Evolutionary conservation across 1,284 basidiomycete genomes (phyloP), one percentile per base, ranked within the genome.

Genomic region (Papiliotrema nemorosa): DNA sequence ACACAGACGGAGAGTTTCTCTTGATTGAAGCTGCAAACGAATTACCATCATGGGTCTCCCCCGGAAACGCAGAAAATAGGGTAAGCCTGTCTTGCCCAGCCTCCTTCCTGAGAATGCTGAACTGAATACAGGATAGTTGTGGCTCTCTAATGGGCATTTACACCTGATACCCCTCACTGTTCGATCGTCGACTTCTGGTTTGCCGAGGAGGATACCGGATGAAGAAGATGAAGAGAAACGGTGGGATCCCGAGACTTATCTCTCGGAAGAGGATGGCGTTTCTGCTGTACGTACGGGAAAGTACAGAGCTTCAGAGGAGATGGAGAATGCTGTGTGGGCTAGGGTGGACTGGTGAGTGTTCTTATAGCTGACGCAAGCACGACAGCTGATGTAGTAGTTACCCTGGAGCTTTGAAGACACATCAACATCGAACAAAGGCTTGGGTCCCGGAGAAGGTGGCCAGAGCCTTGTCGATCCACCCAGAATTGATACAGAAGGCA

Each of bases 1-100:
- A 97, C 74, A 85, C 87, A 3, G 94, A 99, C 71, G 96, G 96
- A 26, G 90, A 98, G 64, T 97, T 98, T 66, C 74, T 98, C 36
- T 80, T 98, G 53, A 97, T 98, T 57, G 94, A 99, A 76, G 94
- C 90, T 3, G 96, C 96, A 10, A 87, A 97, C 49, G 80, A 79
- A 43, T 77, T 99, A 10, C 93, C 94, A 3, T 76, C 80, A 1
- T 98, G 94, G 96, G 84, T 97, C 39, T 86, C 85, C 12, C 96
- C 94, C 1, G 81, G 85, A 39, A 92, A 93, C 69, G 85, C 90
- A 37, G 83, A 86, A 67, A 94, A 97, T 75, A 84, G 96, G 78
- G 90, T 91, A 76, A 75, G 79, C n/a, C 33, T 64, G 58, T 66
- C 70, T 70, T 57, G 64, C 62, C 50, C 58, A 50, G 47, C 54